Conservation (phyloP, 2,329 filamentous ascomycete species). For the Penicillium griseofulvum region DNA sequence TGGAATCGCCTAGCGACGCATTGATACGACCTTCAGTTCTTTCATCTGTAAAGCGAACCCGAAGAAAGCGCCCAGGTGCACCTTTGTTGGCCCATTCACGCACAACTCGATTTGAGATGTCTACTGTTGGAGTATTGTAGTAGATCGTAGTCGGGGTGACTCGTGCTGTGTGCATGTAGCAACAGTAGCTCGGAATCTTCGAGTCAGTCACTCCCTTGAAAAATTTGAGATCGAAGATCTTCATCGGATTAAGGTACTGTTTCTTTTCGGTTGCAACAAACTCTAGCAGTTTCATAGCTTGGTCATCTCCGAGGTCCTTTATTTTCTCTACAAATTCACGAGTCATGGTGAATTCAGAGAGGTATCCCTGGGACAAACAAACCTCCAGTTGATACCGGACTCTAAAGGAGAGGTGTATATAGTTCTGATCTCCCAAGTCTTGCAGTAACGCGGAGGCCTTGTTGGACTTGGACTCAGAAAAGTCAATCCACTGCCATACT, state of each 20-base stretch:
- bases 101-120: constrained; percentile 84
- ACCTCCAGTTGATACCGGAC: constrained; percentile 90
- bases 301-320: constrained; percentile 47
- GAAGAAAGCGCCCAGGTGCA: constrained; percentile 75
- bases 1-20: constrained; percentile 54
- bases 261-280: constrained; percentile 66
- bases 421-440: constrained; percentile 33
- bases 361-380: constrained; percentile 74
- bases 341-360: constrained; percentile 74
- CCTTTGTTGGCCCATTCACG: constrained; percentile 65
- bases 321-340: constrained; percentile 66
- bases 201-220: constrained; percentile 48
- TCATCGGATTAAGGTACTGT: constrained; percentile 66
- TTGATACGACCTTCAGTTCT: constrained; percentile 61
- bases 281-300: constrained; percentile 68
- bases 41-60: constrained; percentile 89
- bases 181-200: constrained; percentile 68
- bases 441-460: constrained; percentile 33
- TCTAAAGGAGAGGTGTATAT: constrained; percentile 60
- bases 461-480: constrained; percentile 22
- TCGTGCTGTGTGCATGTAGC: constrained; percentile 70
- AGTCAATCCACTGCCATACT: constrained; percentile 45
- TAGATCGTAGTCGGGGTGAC: constrained; percentile 83
- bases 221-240: constrained; percentile 60
- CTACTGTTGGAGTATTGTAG: constrained; percentile 72